These are phyloP conservation scores for Metschnikowia henanensis DNA, from an alignment of 805 yeast species.

Conservation along the genomic window DNA sequence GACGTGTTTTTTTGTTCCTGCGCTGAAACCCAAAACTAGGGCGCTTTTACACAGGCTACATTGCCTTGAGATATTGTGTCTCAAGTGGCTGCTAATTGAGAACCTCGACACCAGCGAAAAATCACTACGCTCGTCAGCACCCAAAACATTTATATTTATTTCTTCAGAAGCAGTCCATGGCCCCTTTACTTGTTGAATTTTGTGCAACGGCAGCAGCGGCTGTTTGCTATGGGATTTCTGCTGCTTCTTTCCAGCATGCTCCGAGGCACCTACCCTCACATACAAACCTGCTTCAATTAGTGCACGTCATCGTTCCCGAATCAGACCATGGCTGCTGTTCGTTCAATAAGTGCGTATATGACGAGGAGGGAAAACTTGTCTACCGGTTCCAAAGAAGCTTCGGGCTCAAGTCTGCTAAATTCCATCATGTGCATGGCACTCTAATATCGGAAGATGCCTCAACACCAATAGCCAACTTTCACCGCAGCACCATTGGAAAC, in stretches of 20 bases:
- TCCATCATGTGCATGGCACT: conserved; percentile 9
- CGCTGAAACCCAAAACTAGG: too few relatives aligned
- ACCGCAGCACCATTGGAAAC: conserved; percentile 19
- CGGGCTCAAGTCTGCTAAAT: conserved; percentile 2
- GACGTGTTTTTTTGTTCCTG: too few relatives aligned
- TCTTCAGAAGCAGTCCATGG: background rate
- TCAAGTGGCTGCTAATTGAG: too few relatives aligned
- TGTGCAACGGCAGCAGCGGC: background rate
- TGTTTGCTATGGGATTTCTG: conserved; percentile 1
- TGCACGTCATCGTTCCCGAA: background rate
- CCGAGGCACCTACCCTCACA: too few relatives aligned
- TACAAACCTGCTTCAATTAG: background rate
- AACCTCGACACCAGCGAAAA: too few relatives aligned
- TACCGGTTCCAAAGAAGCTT: conserved; percentile 4
- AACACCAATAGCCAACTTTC: background rate
- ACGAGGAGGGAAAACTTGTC: background rate
- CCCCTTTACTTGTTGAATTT: background rate
- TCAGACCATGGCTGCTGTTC: background rate
- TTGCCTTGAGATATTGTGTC: too few relatives aligned
- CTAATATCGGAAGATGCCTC: background rate
- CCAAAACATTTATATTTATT: too few relatives aligned
- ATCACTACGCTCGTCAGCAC: too few relatives aligned
- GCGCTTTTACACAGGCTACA: too few relatives aligned
- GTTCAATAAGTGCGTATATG: background rate
- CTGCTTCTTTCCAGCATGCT: background rate